phyloP scores from a whole-genome alignment of 2,329 filamentous ascomycete species.

The Cercospora janseana region DNA sequence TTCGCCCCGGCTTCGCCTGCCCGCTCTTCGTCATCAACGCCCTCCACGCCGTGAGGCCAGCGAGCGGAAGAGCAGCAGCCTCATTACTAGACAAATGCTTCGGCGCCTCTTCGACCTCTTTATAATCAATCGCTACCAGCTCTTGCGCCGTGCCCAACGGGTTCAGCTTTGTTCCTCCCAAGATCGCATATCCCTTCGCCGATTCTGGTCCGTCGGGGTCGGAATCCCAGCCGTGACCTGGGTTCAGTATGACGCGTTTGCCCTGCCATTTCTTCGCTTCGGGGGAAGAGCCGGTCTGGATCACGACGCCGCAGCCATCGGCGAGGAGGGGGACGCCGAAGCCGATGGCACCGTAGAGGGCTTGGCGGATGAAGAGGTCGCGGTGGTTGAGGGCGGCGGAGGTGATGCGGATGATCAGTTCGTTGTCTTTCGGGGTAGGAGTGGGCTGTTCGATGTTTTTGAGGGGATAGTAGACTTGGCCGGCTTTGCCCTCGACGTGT shows the following conservation, averaged over 20 bases:
- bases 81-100: conserved; percentile 69
- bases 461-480: conserved; percentile 78
- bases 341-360: conserved; percentile 81
- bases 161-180: conserved; percentile 66
- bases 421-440: conserved; percentile 55
- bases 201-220: conserved; percentile 72
- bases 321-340: conserved; percentile 77
- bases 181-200: conserved; percentile 57
- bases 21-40: conserved; percentile 77
- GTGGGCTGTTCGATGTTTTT: conserved; percentile 59
- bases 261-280: conserved; percentile 56
- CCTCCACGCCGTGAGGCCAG: conserved; percentile 84
- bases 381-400: conserved; percentile 90
- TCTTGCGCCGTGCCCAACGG: conserved; percentile 72
- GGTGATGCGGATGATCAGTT: conserved; percentile 73
- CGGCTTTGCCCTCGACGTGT: conserved; percentile 76
- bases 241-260: conserved; percentile 74
- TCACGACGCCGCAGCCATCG: conserved; percentile 77
- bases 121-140: conserved; percentile 64
- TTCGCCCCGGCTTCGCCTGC: conserved; percentile 62
- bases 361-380: conserved; percentile 89
- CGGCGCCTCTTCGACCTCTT: conserved; percentile 74
- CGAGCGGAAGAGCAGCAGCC: conserved; percentile 79
- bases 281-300: conserved; percentile 57
- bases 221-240: conserved; percentile 73